Base-by-base conservation (phyloP, 306 rosid species). In the Cyclanthera cordifolia region DNA sequence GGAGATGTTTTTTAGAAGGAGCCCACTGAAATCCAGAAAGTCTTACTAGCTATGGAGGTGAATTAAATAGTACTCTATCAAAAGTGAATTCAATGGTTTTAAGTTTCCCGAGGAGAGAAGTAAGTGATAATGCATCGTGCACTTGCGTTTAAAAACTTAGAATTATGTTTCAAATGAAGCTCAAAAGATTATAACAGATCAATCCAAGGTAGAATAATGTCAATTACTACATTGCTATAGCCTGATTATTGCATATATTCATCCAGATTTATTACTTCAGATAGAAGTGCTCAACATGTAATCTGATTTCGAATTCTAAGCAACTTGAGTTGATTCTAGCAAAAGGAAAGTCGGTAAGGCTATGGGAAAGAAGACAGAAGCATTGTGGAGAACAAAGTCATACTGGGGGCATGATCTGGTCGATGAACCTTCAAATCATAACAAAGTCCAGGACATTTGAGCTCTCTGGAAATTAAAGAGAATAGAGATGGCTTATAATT, bases 31-130 rank as follows among this genome's bases (percentile, higher is more conserved):
- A 88, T 82, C 73, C 99, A 90, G 78, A 86, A 88, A 57, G 91
- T 88, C 74, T 83, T 94, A 75, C 81, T 90, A 71, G 97, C 96
- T 52, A 88, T 94, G 99, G 96, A 94, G 94, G 98, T 93, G 78
- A 2, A 14, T 43, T 43, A 45, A 65, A 15, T 65, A 14, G 21
- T 43, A 34, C 21, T n/a, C n/a, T n/a, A 45, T 20, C 43, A 34
- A 23, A 13, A 8, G 37, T 21, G 13, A 15, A 65, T 23, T 45
- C 53, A 45, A 23, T 13, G 37, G 53, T 45, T 24, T 37, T 6
- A 65, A 16, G 52, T 20, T 45, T 14, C 23, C 45, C 2, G 14
- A 65, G 70, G 53, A 43, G 53, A 12, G 50, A 14, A 14, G 3
- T 21, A 45, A 45, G 70, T 45, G 13, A 39, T 37, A 20, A 43